phyloP scores from a whole-genome alignment of 2,329 filamentous ascomycete genomes.

The Hawksworthiomyces lignivorus region DNA sequence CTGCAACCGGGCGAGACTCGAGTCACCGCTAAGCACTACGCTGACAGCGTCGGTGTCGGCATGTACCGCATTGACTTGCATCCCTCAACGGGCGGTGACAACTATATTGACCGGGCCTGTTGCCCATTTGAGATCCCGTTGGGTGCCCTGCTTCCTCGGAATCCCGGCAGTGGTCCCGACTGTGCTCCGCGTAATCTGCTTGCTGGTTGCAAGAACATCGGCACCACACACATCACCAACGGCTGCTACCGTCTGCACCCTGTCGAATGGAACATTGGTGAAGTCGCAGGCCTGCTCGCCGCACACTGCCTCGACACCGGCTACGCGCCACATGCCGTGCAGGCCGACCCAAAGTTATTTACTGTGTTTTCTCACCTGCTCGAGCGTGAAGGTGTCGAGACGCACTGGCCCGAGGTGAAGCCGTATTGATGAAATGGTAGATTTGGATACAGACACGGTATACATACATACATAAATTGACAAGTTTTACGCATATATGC shows the following conservation, averaged over 20 bases:
- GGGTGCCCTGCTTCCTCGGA: slow-evolving; percentile 18
- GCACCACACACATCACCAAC: slow-evolving; percentile 22
- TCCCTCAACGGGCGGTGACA: slow-evolving; percentile 21
- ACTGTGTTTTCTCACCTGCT: slow-evolving; percentile 11
- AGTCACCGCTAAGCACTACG: slow-evolving; percentile 15
- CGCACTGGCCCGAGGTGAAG: slow-evolving; percentile 12
- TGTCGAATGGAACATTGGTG: slow-evolving; percentile 23
- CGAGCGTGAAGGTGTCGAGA: slow-evolving; percentile 13
- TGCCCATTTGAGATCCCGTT: slow-evolving; percentile 22
- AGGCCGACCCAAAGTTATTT: slow-evolving; percentile 11
- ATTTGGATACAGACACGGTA: no score
- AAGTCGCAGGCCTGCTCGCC: slow-evolving; percentile 19
- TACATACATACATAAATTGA: no score
- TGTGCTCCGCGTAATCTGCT: slow-evolving; percentile 15
- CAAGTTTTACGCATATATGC: no score
- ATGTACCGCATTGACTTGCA: slow-evolving; percentile 24
- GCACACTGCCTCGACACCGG: slow-evolving; percentile 18
- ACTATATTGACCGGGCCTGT: slow-evolving; percentile 23
- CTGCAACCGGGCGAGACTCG: no score
- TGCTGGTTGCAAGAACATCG: slow-evolving; percentile 22
- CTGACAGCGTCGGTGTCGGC: slow-evolving; percentile 21
- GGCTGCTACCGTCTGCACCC: slow-evolving; percentile 22
- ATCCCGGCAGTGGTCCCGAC: no score
- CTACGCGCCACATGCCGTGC: slow-evolving; percentile 17
- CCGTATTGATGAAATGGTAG: neutral